Base-by-base conservation (phyloP, 2,329 filamentous ascomycete species). In the Fusarium sp. region DNA sequence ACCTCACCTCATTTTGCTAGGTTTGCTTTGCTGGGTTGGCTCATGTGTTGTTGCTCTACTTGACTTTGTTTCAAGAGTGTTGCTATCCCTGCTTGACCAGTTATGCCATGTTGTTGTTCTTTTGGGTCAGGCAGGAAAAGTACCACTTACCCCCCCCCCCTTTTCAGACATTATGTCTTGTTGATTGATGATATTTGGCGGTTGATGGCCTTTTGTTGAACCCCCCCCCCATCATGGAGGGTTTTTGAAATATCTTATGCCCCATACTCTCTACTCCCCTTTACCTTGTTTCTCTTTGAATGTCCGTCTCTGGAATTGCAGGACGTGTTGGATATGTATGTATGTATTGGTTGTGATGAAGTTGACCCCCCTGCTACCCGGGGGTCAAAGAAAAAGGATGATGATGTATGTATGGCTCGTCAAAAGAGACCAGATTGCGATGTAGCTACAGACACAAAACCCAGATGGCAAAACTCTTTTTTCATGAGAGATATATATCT, bases 11-110 rank as follows among this genome's bases (percentile, higher is more conserved):
- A 16, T 24, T n/a, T 52, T 52, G 33, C 33, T 14, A 14, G 13
- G 13, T 35, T 35, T 37, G 48, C 48, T 45, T 45, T 45, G 27
- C n/a, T 52, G 31, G 43, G 20, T 27, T 62, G 59, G 59, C 35
- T 62, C 16, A 22, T 60, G 57, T 31, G 68, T 62, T 61, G 60
- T 27, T 39, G 54, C 33, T 57, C 50, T 50, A 18, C 68, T 56
- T 61, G 57, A 35, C 59, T 62, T 37, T 37, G 52, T 63, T 62
- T 63, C 27, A 35, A 61, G 27, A 45, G 24, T 54, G 48, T 71
- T 61, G 65, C 64, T 29, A 31, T 31, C 64, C 41, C 48, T 29
- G 62, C 39, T 54, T 39, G 50, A 39, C 68, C 45, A 27, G 8
- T 37, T 27, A 31, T 59, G 57, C 35, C 22, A n/a, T 29, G 57